phyloP scores from a whole-genome alignment of 2,329 filamentous ascomycete species.

The Fusarium xylarioides region DNA sequence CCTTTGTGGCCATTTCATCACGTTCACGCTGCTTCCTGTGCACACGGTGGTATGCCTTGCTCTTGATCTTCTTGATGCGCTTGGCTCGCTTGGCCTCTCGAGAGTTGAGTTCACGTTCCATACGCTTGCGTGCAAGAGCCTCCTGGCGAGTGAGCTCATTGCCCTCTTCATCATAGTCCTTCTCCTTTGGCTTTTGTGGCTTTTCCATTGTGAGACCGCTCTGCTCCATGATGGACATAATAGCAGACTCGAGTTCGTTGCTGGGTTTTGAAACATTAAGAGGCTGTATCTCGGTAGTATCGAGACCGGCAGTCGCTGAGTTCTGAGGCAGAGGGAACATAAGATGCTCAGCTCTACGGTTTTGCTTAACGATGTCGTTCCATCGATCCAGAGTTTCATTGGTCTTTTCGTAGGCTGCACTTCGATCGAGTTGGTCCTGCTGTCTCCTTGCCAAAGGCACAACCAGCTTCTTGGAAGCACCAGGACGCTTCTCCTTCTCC shows the following conservation, averaged over 20 bases:
- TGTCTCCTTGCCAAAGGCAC: constrained; percentile 86
- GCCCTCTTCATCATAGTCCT: constrained; percentile 73
- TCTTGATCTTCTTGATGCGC: constrained; percentile 99
- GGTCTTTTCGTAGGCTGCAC: constrained; percentile 86
- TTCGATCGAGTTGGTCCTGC: constrained; percentile 84
- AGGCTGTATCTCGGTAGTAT: constrained; percentile 71
- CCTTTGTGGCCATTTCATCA: constrained; percentile 61
- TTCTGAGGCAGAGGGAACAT: constrained; percentile 85
- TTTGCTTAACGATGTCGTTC: constrained; percentile 95
- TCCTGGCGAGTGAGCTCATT: constrained; percentile 78
- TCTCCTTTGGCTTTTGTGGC: constrained; percentile 59
- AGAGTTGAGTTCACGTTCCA: constrained; percentile 84
- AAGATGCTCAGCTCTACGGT: constrained; percentile 89
- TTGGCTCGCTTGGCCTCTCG: constrained; percentile 88
- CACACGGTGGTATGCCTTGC: constrained; percentile 90
- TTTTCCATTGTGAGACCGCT: constrained; percentile 74
- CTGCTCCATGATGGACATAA: constrained; percentile 88
- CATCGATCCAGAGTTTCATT: constrained; percentile 91
- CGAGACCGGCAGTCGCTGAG: constrained; percentile 67
- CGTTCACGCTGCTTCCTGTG: constrained; percentile 78
- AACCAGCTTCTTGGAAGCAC: constrained; percentile 73
- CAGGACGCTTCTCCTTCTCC: constrained; percentile 58
- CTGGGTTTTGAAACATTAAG: constrained; percentile 70
- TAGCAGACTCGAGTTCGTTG: constrained; percentile 85
- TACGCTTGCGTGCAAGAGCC: constrained; percentile 77